Evolutionary conservation across 257 asterid genomes (phyloP).

Genomic region (Nicotiana attenuata): DNA sequence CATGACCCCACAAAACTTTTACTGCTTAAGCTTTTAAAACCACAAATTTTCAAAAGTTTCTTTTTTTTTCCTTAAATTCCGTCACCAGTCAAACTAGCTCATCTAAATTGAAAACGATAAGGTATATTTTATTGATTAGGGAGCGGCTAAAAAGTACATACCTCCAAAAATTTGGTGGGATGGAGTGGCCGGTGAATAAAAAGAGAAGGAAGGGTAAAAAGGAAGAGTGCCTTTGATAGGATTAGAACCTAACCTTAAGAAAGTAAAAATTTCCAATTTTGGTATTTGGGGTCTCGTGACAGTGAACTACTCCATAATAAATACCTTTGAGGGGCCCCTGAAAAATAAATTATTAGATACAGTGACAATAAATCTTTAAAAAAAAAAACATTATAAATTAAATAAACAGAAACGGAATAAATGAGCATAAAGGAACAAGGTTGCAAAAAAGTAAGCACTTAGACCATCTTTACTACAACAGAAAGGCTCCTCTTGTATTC

Average conservation of each 20-base stretch:
- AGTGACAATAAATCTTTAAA: background rate
- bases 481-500: background rate
- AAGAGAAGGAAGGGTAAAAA: no score
- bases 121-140: no score
- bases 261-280: background rate
- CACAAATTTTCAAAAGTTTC: no score
- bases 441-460: background rate
- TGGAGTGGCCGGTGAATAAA: no score
- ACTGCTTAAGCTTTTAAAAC: no score
- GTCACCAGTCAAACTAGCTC: no score
- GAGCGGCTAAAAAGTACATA: no score
- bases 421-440: background rate
- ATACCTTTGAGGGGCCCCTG: background rate
- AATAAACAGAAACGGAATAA: background rate
- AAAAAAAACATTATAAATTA: background rate
- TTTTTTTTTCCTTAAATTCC: no score
- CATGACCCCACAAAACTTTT: no score
- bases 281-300: background rate
- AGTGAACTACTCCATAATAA: background rate
- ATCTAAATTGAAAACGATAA: no score
- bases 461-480: background rate
- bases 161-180: no score
- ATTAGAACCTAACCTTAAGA: no score
- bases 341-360: background rate
- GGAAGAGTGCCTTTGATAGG: background rate